phyloP scores from a whole-genome alignment of 2,329 filamentous ascomycete genomes.

The Diplodia scrobiculata region DNA sequence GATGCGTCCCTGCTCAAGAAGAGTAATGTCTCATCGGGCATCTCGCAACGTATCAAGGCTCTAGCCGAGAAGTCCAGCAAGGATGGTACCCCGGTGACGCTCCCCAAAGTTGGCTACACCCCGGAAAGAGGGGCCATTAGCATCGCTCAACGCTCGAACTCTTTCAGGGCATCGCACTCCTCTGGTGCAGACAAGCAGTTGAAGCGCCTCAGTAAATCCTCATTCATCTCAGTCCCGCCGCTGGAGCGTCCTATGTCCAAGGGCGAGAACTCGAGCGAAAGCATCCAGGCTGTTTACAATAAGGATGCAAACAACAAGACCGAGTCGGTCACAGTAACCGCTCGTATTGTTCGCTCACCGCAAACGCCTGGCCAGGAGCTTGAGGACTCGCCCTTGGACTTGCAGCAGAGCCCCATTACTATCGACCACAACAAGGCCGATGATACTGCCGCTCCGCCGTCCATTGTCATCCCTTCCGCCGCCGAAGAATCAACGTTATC shows the following conservation, averaged over 20 bases:
- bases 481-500: slow-evolving; percentile 29
- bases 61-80: slow-evolving; percentile 73
- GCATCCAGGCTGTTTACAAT: slow-evolving; percentile 45
- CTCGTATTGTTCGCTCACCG: slow-evolving; percentile 68
- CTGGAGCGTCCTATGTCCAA: slow-evolving; percentile 19
- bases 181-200: slow-evolving; percentile 37
- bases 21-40: slow-evolving; percentile 81
- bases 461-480: slow-evolving; percentile 36
- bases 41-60: slow-evolving; percentile 92
- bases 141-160: slow-evolving; percentile 45
- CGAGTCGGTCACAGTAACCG: slow-evolving; percentile 85
- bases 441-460: slow-evolving; percentile 33
- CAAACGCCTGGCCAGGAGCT: slow-evolving; percentile 38
- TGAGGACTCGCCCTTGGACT: slow-evolving; percentile 58
- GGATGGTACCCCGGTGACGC: slow-evolving; percentile 38
- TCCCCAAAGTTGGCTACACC: slow-evolving; percentile 31
- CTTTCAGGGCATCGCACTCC: slow-evolving; percentile 43
- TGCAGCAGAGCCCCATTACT: slow-evolving; percentile 61
- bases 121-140: slow-evolving; percentile 38
- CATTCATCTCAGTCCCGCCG: slow-evolving; percentile 33
- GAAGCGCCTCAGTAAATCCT: slow-evolving; percentile 37
- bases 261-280: slow-evolving; percentile 24
- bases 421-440: slow-evolving; percentile 54
- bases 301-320: slow-evolving; percentile 50
- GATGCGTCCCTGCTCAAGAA: slow-evolving; percentile 62